phyloP scores from a whole-genome alignment of 768 basidiomycete genomes.

The Gloeophyllum trabeum region DNA sequence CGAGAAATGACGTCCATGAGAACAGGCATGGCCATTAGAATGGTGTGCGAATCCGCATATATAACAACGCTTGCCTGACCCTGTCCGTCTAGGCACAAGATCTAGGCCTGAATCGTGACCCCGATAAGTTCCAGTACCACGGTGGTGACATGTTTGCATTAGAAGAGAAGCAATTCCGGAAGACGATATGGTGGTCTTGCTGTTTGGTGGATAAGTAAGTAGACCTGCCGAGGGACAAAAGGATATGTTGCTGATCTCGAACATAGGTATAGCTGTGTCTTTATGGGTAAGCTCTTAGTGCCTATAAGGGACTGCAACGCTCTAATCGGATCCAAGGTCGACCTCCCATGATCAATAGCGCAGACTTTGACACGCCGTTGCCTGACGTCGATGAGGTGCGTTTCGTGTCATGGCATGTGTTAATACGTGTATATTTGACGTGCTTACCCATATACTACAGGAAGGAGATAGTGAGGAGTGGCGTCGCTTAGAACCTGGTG shows the following conservation, averaged over 20 bases:
- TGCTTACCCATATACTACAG: no score
- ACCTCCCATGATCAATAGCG: constrained; percentile 55
- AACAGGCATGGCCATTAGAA: constrained; percentile 69
- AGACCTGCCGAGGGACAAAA: no score
- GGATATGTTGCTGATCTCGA: no score
- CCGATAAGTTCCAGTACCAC: constrained; percentile 61
- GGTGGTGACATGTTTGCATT: constrained; percentile 48
- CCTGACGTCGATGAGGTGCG: constrained; percentile 44
- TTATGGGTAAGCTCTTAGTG: constrained; percentile 41
- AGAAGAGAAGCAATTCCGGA: constrained; percentile 59
- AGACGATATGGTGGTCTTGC: constrained; percentile 77
- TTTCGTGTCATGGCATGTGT: constrained; percentile 27
- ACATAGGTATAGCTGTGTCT: constrained; percentile 55
- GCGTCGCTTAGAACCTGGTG: constrained; percentile 31
- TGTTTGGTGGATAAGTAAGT: constrained; percentile 57
- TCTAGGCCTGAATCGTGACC: constrained; percentile 70
- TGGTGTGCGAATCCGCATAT: constrained; percentile 48
- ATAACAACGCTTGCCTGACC: constrained; percentile 4
- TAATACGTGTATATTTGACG: no score
- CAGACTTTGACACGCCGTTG: constrained; percentile 57
- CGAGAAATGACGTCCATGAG: no score
- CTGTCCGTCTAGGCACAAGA: constrained; percentile 67
- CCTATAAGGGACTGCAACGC: neutral
- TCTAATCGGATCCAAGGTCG: constrained; percentile 31
- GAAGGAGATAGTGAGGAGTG: constrained; percentile 48